Evolutionary conservation across 2,329 filamentous ascomycete genomes (phyloP).

Genomic region (Ciborinia camelliae): DNA sequence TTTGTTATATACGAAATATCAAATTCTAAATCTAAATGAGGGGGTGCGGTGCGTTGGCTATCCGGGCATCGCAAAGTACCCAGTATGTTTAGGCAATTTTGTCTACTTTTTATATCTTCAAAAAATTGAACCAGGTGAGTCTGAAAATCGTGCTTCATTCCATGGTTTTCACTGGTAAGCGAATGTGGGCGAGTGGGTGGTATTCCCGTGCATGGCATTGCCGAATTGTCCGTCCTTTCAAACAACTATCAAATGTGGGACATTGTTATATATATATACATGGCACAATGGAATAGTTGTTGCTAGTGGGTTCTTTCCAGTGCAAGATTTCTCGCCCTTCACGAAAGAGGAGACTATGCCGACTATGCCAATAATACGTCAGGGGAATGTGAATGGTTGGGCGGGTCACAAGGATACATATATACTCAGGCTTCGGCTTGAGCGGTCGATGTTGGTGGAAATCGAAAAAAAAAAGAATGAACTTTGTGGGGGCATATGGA

Average conservation of each 20-base stretch:
- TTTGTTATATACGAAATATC: background rate
- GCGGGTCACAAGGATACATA: background rate
- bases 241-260: background rate
- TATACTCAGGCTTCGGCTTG: background rate
- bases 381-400: background rate
- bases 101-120: conserved; percentile 5
- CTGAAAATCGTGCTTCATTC: background rate
- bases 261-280: background rate
- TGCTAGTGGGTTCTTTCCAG: background rate
- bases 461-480: background rate
- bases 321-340: background rate
- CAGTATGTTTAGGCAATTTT: background rate
- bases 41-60: background rate
- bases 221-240: background rate
- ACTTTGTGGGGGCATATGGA: conserved; percentile 4
- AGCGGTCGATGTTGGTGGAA: conserved; percentile 2
- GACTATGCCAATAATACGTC: background rate
- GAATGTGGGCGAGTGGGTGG: background rate
- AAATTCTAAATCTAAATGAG: background rate
- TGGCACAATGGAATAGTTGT: background rate
- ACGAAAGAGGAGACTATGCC: background rate
- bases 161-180: conserved; percentile 3
- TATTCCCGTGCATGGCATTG: background rate
- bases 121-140: background rate
- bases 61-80: background rate